Base-by-base conservation (phyloP, 208 protist species). In the Naegleria fowleri region DNA sequence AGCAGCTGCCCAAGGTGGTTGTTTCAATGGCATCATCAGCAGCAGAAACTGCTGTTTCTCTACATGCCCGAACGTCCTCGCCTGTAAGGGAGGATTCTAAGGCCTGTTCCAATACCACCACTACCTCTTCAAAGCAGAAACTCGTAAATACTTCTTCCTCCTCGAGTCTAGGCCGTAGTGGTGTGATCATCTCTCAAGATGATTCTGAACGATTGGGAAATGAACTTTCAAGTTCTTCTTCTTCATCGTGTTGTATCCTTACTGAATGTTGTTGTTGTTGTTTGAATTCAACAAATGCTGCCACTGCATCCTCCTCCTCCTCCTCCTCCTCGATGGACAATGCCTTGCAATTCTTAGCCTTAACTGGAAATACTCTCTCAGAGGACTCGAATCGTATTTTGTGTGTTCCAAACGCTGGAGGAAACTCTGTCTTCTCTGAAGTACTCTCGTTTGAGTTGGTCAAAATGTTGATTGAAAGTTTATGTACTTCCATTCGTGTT, bases 391-490 rank as follows among this genome's bases (percentile, higher is more conserved):
- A 36, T 2, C 33, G 90, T 16, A 90, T 95, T 11, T 36, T 94
- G 0, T 76, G 88, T 7, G 92, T 89, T 0, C 93, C 92, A 51
- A 95, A 95, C n/a, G 94, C 94, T 33, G 94, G 94, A 41, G 94
- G 94, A 84, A 92, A 93, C 40, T 94, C 92, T 43, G 55, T 93
- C 0, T 93, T 92, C 90, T 93, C 90, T 39, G 94, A 95, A 55
- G 91, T 94, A 0, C 52, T 95, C 5, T 92, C 92, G 0, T 95
- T 91, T 43, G 94, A 95, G 83, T 83, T 95, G 0, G 33, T 95
- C 15, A 55, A 91, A 11, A 7, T 85, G 0, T 25, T 40, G 19
- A 92, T 94, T 43, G 9, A 9, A 0, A 79, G n/a, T 36, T 16
- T n/a, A 4, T 29, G 25, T n/a, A 9, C 29, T 13, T 36, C 19